Evolutionary conservation across 805 yeast genomes (phyloP).

Genomic region (Torulaspora microellipsoides): DNA sequence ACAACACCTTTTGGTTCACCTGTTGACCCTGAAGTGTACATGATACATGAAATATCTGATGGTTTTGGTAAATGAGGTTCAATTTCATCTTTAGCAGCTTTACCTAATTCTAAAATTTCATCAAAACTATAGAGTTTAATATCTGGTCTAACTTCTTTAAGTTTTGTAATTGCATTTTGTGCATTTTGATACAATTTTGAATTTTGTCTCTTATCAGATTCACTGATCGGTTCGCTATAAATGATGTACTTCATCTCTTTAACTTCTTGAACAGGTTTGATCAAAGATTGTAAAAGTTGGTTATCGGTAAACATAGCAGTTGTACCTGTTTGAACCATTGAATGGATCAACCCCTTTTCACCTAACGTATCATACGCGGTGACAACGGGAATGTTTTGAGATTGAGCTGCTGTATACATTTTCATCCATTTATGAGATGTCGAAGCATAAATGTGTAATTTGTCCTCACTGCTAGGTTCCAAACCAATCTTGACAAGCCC

Average conservation of each 20-base stretch:
- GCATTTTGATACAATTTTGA: conserved; percentile 61
- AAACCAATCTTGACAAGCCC: conserved; percentile 77
- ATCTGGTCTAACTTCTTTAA: conserved; percentile 70
- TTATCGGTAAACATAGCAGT: conserved; percentile 82
- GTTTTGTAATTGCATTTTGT: conserved; percentile 50
- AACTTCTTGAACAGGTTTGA: conserved; percentile 68
- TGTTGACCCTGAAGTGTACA: conserved; percentile 73
- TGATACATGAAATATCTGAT: conserved; percentile 55
- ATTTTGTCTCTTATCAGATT: conserved; percentile 55
- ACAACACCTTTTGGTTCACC: conserved; percentile 80
- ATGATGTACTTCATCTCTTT: conserved; percentile 61
- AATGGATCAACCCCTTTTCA: conserved; percentile 80
- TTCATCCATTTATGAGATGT: conserved; percentile 92
- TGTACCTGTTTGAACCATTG: conserved; percentile 77
- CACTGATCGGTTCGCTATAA: conserved; percentile 58
- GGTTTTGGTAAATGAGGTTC: conserved; percentile 41
- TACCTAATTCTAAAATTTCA: conserved; percentile 65
- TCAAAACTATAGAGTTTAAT: conserved; percentile 59
- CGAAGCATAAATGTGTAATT: conserved; percentile 78
- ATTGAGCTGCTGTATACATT: conserved; percentile 68
- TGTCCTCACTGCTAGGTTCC: conserved; percentile 52
- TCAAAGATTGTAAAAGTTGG: conserved; percentile 57
- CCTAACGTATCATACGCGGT: conserved; percentile 97
- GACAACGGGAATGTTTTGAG: conserved; percentile 80
- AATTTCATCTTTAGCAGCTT: conserved; percentile 42